Evolutionary conservation across 148 eudicot genomes (phyloP), one percentile per base, ranked within the genome.

Genomic region (Cornus florida): DNA sequence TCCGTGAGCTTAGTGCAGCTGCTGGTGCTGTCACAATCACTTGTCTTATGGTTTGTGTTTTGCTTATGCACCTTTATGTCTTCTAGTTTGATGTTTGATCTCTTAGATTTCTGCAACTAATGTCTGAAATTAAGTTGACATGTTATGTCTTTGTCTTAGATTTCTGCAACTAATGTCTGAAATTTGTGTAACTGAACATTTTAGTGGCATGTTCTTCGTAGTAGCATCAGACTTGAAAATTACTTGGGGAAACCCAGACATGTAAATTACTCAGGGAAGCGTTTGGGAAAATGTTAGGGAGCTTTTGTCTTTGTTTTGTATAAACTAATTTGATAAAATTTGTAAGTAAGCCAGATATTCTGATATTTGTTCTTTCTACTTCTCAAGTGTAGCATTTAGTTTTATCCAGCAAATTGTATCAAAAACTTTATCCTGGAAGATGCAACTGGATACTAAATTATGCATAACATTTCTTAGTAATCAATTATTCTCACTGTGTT

Each of bases 21-120:
- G 87, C 97, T 73, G 98, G 98, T 78, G 93, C 97, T 77, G 80
- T 93, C 84, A 95, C 98, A 70, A 95, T 93, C 74, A 92, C 94
- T 73, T 93, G 92, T 86, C 98, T 95, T 79, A 92, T 95, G 97
- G 98, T 95, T 67, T 59, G 80, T 82, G 53, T 82, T 73, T 83
- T 33, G 33, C 70, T 69, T 14, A 38, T 28, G 57, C 22, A 57
- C 78, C 33, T 7, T 32, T 46, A 69, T 14, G 2, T 24, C 24
- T 24, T 24, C 10, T 23, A 39, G 68, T 41, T 70, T 57, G 35
- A 17, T 62, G 33, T 14, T 48, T 2, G 38, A 64, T 74, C 31
- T 62, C 10, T 76, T 41, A 68, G 70, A 48, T 67, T 41, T 70
- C 9, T 80, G 23, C 70, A 48, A 17, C 38, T 75, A 23, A 71